Evolutionary conservation across 2,329 filamentous ascomycete species (phyloP), one percentile per base, ranked within the genome.

Genomic region (Apiospora arundinis): DNA sequence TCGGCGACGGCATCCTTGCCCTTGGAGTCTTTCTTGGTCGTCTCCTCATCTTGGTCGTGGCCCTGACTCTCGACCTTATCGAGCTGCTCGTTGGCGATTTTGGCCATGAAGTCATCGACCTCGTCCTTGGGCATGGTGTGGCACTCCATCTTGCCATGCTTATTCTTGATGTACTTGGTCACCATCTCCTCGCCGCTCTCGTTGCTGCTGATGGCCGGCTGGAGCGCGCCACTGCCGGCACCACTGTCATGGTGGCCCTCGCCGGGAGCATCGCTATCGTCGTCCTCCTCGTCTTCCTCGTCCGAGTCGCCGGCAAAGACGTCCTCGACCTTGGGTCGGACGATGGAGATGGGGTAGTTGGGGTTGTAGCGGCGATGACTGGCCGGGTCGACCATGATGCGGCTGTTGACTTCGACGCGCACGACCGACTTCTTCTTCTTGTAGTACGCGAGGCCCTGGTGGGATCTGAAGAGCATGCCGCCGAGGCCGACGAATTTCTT

Each of bases 351-450:
- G 0, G 89, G 89, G 75, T 97, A 97, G 79, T 97, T 97, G 0
- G 95, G 93, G 75, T 96, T 93, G 80, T 95, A 93, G 45, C 93
- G 90, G 11, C 94, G 90, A 82, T 97, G 95, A 56, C 93, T 93
- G 4, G 90, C 90, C 0, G 94, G 90, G 78, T 97, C 95, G 32
- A 97, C 86, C 94, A 97, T 97, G 74, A 97, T 88, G 42, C 95
- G 91, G 23, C 94, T 93, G 74, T 95, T 94, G 80, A 97, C 92
- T 78, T 94, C 94, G 81, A 97, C 92, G 80, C 94, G 95, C 78
- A 93, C 84, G 18, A 93, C 84, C 72, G 87, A 84, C 76, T 92
- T 92, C 84, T 94, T 94, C 80, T 92, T 92, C 84, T 95, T 97
- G 84, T 91, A 90, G 81, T 94, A 97, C 0, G 93, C 94, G 83